A percentile compares a stretch with the other conserved stretches of the same genome.
Evolutionary conservation across 768 basidiomycete species (phyloP).

Genomic region (Lactarius hatsudake): DNA sequence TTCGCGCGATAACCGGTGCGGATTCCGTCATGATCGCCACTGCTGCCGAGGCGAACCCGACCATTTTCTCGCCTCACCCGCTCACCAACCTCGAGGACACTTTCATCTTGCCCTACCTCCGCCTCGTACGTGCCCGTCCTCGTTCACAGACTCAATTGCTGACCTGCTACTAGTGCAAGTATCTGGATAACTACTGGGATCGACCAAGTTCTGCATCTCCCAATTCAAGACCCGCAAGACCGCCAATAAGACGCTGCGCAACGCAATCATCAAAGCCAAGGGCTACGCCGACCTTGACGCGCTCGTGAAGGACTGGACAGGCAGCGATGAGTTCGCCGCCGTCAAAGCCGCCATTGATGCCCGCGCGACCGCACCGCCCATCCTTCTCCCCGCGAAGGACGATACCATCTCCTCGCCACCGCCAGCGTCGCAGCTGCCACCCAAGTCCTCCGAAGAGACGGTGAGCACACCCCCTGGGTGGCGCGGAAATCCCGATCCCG

Average conservation of each 20-base stretch:
- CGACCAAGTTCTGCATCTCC: conserved; percentile 83
- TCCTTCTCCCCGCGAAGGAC: conserved; percentile 16
- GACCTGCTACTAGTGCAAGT: conserved; percentile 50
- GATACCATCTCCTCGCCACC: not conserved
- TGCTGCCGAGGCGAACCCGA: conserved; percentile 89
- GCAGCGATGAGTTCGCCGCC: conserved; percentile 27
- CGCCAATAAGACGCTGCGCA: conserved; percentile 54
- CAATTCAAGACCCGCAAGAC: conserved; percentile 77
- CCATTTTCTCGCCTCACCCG: conserved; percentile 73
- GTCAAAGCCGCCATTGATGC: conserved; percentile 23
- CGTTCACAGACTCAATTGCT: not conserved
- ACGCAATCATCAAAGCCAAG: conserved; percentile 59
- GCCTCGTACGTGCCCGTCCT: conserved; percentile 51
- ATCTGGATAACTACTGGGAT: conserved; percentile 75
- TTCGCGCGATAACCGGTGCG: conserved; percentile 80
- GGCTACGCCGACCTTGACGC: conserved; percentile 38
- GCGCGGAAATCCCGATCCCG: conserved; percentile 28
- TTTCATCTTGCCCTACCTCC: conserved; percentile 70
- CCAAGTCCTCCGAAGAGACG: not conserved
- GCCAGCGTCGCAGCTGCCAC: not conserved
- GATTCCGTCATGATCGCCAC: conserved; percentile 96
- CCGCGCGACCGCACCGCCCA: conserved; percentile 13
- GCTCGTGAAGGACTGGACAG: conserved; percentile 26
- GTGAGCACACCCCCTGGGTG: conserved; percentile 24
- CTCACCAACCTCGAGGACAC: conserved; percentile 65